These are phyloP conservation scores for Rhododendron kiyosumense DNA, from an alignment of 148 eudicot species.

Conservation along the genomic window DNA sequence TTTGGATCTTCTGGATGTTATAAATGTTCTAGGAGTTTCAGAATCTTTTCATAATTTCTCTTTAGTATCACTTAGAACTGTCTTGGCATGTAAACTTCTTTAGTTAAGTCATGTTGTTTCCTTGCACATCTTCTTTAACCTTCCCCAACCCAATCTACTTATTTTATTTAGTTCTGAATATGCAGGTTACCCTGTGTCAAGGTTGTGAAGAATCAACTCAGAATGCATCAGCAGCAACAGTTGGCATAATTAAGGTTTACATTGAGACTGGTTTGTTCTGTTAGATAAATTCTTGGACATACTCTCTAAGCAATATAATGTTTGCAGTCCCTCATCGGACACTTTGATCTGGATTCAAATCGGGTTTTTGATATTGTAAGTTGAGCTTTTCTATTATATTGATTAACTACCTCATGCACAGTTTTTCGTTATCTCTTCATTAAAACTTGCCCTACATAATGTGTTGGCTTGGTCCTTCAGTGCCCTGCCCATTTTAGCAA, in stretches of 20 bases:
- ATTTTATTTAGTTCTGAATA: not conserved
- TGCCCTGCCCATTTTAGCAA: not conserved
- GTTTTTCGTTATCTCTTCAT: too few species aligned
- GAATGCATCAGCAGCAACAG: conserved; percentile 66
- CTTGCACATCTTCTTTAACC: not conserved
- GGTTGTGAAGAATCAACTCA: conserved; percentile 45
- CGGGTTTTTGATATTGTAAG: conserved; percentile 99
- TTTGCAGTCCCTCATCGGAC: conserved; percentile 95
- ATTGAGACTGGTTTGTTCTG: conserved; percentile 10
- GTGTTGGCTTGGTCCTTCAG: conserved; percentile 10
- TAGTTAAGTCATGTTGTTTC: not conserved
- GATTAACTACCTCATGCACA: not conserved
- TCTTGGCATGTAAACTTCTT: not conserved
- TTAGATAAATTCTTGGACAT: not conserved
- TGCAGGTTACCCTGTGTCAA: conserved; percentile 90
- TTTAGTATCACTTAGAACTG: not conserved
- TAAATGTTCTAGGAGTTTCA: not conserved
- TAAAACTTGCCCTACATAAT: conserved; percentile 8
- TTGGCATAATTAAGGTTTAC: conserved; percentile 88
- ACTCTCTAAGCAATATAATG: conserved; percentile 7
- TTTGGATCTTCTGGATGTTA: conserved; percentile 9
- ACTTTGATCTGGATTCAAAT: conserved; percentile 95
- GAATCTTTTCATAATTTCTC: not conserved
- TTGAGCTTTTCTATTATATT: conserved; percentile 6
- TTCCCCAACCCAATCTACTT: not conserved